Evolutionary conservation across 768 basidiomycete species (phyloP).

Genomic region (Paxillus involutus): DNA sequence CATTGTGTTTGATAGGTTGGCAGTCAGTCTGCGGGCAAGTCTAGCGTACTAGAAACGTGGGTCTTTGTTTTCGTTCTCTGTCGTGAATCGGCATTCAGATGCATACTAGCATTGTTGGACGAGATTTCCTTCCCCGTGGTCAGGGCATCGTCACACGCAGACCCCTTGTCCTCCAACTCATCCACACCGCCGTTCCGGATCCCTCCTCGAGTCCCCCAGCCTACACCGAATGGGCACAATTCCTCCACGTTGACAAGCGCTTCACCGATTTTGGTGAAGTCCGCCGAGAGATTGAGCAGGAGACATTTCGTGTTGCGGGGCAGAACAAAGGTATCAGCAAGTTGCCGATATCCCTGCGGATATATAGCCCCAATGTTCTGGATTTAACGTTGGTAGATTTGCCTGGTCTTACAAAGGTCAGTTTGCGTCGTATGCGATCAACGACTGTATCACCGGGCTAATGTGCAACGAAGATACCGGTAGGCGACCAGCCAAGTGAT

Average conservation of each 20-base stretch:
- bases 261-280: constrained; percentile 97
- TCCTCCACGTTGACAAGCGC: constrained; percentile 92
- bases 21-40: constrained; percentile 96
- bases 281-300: constrained; percentile 94
- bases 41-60: constrained; percentile 93
- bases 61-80: constrained; percentile 30
- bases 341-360: constrained; percentile 90
- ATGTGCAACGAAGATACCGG: constrained; percentile 66
- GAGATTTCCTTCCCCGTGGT: constrained; percentile 86
- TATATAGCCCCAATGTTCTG: constrained; percentile 93
- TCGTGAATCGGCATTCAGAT: not conserved
- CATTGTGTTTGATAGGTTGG: constrained; percentile 62
- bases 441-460: not conserved
- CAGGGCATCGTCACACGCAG: constrained; percentile 95
- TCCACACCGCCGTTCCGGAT: constrained; percentile 78
- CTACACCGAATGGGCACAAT: constrained; percentile 91
- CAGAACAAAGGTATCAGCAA: constrained; percentile 99
- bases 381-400: constrained; percentile 96
- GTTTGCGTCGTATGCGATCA: constrained; percentile 15
- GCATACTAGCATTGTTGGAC: constrained; percentile 79
- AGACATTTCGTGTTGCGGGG: constrained; percentile 95
- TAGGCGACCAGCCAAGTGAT: constrained; percentile 96
- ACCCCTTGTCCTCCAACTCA: constrained; percentile 92
- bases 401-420: constrained; percentile 93
- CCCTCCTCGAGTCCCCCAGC: constrained; percentile 41